Base-by-base conservation (phyloP, 1,139 yeast species). In the Blastobotrys aristatus region DNA sequence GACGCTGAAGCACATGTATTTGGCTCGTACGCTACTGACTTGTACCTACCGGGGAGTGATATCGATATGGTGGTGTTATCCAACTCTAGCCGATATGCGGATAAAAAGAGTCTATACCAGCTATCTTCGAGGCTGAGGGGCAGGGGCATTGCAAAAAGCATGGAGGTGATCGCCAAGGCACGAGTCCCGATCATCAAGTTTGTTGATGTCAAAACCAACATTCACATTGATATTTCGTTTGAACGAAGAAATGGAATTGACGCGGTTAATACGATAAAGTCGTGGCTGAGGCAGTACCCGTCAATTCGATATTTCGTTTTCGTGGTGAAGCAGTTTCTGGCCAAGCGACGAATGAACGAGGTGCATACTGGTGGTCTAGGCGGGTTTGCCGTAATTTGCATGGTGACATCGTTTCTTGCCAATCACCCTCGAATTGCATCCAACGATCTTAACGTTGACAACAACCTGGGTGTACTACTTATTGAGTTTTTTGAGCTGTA, bases 321-420 rank as follows among this genome's bases (percentile, higher is more conserved):
- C 48, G 81, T 89, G 2, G 77, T 92, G 14, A 92, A 94, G 64
- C 97, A 89, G 61, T 92, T 90, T 60, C 72, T 94, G 48, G 74
- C 90, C 36, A 80, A 89, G 2, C 73, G 97, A 57, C 79, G 77
- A 53, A 70, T 92, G 52, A 90, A 92, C 61, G 86, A 88, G 58
- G 98, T 92, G n/a, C 95, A 86, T 60, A 83, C 84, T 20, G 99
- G 99, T 50, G 98, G 98, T 0, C 71, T 94, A 17, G 98, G 99
- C 27, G 98, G 98, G 0, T 92, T 85, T 62, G 82, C 97, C 7
- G 87, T 90, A 21, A 88, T 90, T 38, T 89, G 96, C 58, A 67
- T 92, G 61, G 89, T 88, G 32, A 84, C 84, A 60, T 84, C 95
- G 29, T 90, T 92, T 62, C 67, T 94, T 53, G 76, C 73, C 55